A percentile compares a stretch with the other conserved stretches of the same genome.
Conservation (phyloP, 805 yeast species). For the Yarrowia sp. region DNA sequence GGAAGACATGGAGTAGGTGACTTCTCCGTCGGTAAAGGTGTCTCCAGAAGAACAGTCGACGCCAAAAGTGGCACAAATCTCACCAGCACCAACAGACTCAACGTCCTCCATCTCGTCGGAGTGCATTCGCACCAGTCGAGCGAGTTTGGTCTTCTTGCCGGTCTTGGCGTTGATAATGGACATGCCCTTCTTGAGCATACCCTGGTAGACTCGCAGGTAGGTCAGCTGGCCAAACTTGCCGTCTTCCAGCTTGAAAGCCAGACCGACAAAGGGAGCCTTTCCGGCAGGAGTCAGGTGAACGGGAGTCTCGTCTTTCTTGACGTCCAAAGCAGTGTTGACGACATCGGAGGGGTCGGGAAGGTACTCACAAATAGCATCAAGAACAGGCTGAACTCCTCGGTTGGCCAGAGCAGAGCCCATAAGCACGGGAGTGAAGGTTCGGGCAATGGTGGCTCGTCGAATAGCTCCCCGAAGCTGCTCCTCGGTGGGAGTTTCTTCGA, state of each 20-base stretch:
- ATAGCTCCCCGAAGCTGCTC: slow-evolving; percentile 86
- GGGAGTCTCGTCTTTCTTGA: slow-evolving; percentile 57
- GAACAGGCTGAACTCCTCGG: slow-evolving; percentile 90
- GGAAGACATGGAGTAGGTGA: slow-evolving; percentile 86
- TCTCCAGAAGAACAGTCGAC: slow-evolving; percentile 99
- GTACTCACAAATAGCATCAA: slow-evolving; percentile 94
- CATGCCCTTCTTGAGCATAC: slow-evolving; percentile 84
- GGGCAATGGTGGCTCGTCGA: slow-evolving; percentile 90
- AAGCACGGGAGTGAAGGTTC: slow-evolving; percentile 97
- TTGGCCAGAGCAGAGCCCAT: slow-evolving; percentile 99
- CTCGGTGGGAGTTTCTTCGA: slow-evolving; percentile 80
- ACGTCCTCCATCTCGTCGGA: slow-evolving; percentile 99
- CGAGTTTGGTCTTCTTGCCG: slow-evolving; percentile 88
- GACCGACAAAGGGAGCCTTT: slow-evolving; percentile 80
- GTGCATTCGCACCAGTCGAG: slow-evolving; percentile 97
- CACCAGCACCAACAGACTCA: slow-evolving; percentile 93
- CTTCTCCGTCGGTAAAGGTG: slow-evolving; percentile 83
- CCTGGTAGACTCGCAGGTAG: slow-evolving; percentile 95
- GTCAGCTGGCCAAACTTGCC: slow-evolving; percentile 98
- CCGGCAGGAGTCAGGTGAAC: slow-evolving; percentile 72
- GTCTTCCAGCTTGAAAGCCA: slow-evolving; percentile 98
- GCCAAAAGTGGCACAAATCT: slow-evolving; percentile 98
- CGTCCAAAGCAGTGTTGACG: slow-evolving; percentile 82
- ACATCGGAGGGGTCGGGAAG: slow-evolving; percentile 95
- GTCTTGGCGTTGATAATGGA: slow-evolving; percentile 85